These are phyloP conservation scores for Penicillium sp. DNA, from an alignment of 2,329 filamentous ascomycete genomes.

Conservation along the genomic window DNA sequence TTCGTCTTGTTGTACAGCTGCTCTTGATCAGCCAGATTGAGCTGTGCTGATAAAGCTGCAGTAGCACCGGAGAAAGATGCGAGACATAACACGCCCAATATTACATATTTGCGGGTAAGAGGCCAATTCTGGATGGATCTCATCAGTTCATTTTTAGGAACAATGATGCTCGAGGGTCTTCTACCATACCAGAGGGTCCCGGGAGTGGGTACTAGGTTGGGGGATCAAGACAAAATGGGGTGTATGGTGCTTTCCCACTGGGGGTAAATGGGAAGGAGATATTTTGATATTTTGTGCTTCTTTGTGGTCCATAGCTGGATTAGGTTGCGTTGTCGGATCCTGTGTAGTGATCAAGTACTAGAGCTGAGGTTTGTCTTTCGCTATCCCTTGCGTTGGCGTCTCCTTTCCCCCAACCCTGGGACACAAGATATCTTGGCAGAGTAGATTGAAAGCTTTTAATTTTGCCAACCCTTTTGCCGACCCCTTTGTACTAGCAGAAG, in stretches of 20 bases:
- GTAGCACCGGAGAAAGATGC: constrained; percentile 38
- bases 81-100: constrained; percentile 35
- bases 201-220: constrained; percentile 32
- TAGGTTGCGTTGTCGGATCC: neutral
- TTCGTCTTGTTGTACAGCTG: constrained; percentile 34
- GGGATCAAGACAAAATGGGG: constrained; percentile 38
- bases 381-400: neutral
- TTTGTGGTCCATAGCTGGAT: constrained; percentile 5
- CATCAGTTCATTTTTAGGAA: neutral
- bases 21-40: constrained; percentile 37
- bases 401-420: neutral
- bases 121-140: constrained; percentile 35
- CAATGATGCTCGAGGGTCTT: neutral
- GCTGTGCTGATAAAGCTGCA: constrained; percentile 36
- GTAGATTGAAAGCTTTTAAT: neutral
- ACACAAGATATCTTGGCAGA: constrained; percentile 1
- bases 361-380: neutral
- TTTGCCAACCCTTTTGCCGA: constrained; percentile 2
- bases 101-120: constrained; percentile 29
- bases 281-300: constrained; percentile 10
- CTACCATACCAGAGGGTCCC: constrained; percentile 35
- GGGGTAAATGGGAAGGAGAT: neutral
- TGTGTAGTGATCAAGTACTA: neutral
- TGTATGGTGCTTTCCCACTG: neutral
- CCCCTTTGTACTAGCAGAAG: neutral